A percentile compares a stretch with the other conserved stretches of the same genome.
These are phyloP conservation scores for Cryptosporidium andersoni DNA, from an alignment of 169 alveolate species.

Conservation along the genomic window DNA sequence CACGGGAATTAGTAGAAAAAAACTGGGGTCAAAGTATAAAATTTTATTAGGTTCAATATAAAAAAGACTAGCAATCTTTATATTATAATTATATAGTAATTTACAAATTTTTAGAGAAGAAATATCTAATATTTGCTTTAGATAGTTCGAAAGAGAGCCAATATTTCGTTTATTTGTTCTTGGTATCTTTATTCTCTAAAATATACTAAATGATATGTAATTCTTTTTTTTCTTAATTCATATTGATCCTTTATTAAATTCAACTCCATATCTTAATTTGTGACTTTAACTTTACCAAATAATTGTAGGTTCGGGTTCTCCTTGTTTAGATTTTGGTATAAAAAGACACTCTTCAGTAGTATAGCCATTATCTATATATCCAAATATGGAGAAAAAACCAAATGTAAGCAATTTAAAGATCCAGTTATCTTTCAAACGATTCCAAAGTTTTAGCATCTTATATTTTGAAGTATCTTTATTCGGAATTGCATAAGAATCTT, in stretches of 20 bases:
- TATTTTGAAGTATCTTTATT: constrained; percentile 54
- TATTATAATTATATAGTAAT: neutral
- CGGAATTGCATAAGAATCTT: constrained; percentile 41
- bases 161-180: too few species aligned
- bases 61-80: neutral
- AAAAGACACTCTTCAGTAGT: constrained; percentile 53
- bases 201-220: too few species aligned
- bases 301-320: constrained; percentile 71
- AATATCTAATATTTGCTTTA: too few species aligned
- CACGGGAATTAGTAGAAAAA: constrained; percentile 33
- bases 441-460: constrained; percentile 56
- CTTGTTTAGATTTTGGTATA: constrained; percentile 48
- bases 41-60: neutral
- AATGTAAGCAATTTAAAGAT: constrained; percentile 44
- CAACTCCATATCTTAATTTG: too few species aligned
- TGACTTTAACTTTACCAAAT: constrained; percentile 15
- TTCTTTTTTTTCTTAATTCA: too few species aligned
- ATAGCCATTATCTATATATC: constrained; percentile 63
- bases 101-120: too few species aligned
- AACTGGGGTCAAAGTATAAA: neutral
- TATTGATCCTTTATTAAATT: too few species aligned
- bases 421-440: constrained; percentile 58
- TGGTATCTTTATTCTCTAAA: too few species aligned
- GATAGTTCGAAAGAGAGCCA: too few species aligned
- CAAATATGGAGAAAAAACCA: constrained; percentile 60